These are phyloP conservation scores for Canavalia gladiata DNA, from an alignment of 306 rosid genomes.

Conservation along the genomic window DNA sequence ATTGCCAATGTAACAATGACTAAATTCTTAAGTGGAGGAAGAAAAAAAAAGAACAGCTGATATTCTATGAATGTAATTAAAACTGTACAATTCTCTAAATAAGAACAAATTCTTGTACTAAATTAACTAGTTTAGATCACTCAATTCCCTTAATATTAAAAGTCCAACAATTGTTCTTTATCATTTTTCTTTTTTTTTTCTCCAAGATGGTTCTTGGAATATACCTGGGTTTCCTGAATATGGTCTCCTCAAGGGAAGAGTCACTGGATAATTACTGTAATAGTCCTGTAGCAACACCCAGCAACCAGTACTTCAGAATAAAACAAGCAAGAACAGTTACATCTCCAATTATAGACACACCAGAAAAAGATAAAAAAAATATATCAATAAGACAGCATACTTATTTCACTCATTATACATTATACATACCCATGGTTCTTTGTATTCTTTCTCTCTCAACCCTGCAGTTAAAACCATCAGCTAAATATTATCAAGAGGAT, in stretches of 20 bases:
- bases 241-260: constrained; percentile 83
- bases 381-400: constrained; percentile 27
- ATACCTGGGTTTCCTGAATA: constrained; percentile 91
- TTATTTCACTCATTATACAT: constrained; percentile 36
- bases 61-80: constrained; percentile 22
- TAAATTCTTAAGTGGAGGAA: constrained; percentile 26
- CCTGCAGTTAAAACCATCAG: constrained; percentile 47
- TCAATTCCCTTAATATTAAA: constrained; percentile 3
- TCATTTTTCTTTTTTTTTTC: background rate
- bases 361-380: background rate
- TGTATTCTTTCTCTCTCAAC: constrained; percentile 67
- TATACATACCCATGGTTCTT: constrained; percentile 81
- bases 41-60: background rate
- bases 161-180: constrained; percentile 4
- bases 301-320: constrained; percentile 38
- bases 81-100: constrained; percentile 16
- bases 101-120: constrained; percentile 6
- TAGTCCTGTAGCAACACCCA: constrained; percentile 71
- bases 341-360: constrained; percentile 23
- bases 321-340: constrained; percentile 39
- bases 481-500: constrained; percentile 43
- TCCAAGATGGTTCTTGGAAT: constrained; percentile 35
- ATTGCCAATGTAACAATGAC: constrained; percentile 26
- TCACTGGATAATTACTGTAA: constrained; percentile 66
- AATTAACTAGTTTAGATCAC: background rate